Base-by-base conservation (phyloP, 441 rosid species). In the Populus hybrid region DNA sequence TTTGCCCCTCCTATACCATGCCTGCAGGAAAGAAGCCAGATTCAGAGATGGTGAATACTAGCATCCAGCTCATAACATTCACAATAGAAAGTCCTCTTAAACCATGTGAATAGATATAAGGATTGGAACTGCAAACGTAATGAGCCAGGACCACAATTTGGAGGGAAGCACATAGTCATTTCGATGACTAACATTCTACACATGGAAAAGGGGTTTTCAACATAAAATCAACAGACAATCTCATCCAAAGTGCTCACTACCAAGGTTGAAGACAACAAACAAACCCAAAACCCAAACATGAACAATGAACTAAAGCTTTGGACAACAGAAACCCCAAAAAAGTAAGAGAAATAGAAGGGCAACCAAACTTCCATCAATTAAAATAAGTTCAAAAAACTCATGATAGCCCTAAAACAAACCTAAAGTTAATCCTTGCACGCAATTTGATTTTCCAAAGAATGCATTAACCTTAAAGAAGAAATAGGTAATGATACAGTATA, bases 1-100 rank as follows among this genome's bases (percentile, higher is more conserved):
- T 86, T 95, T 93, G 30, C 92, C 97, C 83, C 97, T 89, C 89
- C 97, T 87, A 81, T 89, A 92, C 97, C 98, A 95, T 18, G 94
- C 98, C 95, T 95, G 79, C 46, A 50, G 79, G 54, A 76, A 3
- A 54, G 10, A 10, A 10, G 69, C 69, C 36, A 10, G 12, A n/a
- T 59, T 54, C 34, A 35, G n/a, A 24, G 38, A 10, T 34, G 59
- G 11, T 4, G 42, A 42, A 28, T 14, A 10, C 14, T 3, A 9
- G 50, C 11, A 71, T 71, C 71, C 70, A 72, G 42, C 72, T 35
- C 66, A 68, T 61, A 68, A 69, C 21, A 73, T 26, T 73, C 28
- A 30, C 23, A 73, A 54, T 24, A 57, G 32, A 78, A 14, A 46
- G 14, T 73, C 28, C 28, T 10, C 67, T 77, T 28, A 36, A 70